Percentiles rank a stretch among this genome's conserved stretches.
Conservation (phyloP, 192 early-diverging fungal species). For the Tieghemiomyces parasiticus region DNA sequence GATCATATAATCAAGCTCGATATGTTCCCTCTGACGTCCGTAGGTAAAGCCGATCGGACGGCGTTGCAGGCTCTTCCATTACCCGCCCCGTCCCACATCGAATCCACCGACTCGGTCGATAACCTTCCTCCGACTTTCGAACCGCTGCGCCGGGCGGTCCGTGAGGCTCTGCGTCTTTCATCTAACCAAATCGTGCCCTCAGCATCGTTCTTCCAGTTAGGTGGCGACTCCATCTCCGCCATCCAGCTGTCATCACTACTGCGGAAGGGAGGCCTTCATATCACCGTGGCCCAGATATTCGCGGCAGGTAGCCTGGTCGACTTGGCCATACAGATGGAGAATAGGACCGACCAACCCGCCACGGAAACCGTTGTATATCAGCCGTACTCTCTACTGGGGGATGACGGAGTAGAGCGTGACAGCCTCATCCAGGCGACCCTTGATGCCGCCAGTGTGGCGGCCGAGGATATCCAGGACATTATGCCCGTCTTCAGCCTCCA, state of each 20-base stretch:
- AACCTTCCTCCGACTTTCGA: not conserved
- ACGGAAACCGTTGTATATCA: no score
- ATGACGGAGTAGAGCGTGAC: no score
- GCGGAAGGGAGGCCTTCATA: no score
- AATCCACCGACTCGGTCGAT: not conserved
- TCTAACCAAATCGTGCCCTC: not conserved
- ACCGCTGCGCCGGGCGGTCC: not conserved
- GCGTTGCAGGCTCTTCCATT: not conserved
- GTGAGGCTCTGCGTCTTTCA: not conserved
- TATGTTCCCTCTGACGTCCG: not conserved
- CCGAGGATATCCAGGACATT: not conserved
- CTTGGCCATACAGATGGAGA: no score
- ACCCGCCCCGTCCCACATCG: not conserved
- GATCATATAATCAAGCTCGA: not conserved
- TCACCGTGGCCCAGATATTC: no score
- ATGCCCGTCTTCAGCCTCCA: not conserved
- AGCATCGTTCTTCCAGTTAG: slow-evolving; percentile 17
- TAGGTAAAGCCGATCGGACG: not conserved
- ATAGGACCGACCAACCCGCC: no score
- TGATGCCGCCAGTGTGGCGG: no score
- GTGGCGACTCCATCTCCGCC: slow-evolving; percentile 17
- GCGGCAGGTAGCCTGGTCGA: no score
- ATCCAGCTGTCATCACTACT: slow-evolving; percentile 10
- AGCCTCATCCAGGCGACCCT: no score
- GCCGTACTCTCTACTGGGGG: no score